Conservation (phyloP, 1,139 yeast genomes). For the Nakaseomyces nivariensis region DNA sequence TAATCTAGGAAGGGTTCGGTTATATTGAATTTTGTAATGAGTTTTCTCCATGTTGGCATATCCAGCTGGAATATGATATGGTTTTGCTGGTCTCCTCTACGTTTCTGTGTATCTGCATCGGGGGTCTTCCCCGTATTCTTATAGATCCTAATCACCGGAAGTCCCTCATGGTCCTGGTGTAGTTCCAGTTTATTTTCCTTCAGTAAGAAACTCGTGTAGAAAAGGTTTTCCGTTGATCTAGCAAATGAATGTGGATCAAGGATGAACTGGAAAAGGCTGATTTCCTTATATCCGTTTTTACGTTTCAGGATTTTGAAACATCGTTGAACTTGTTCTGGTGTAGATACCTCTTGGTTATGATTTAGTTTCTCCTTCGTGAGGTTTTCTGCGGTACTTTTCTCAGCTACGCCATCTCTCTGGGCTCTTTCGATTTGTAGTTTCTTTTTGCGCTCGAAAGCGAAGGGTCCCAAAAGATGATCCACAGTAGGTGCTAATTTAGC, state of each 20-base stretch:
- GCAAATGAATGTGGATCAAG: conserved; percentile 69
- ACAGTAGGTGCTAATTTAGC: conserved; percentile 42
- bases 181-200: conserved; percentile 59
- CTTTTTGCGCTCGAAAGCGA: conserved; percentile 48
- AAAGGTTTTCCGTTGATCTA: conserved; percentile 74
- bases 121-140: conserved; percentile 8
- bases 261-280: conserved; percentile 57
- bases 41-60: conserved; percentile 49
- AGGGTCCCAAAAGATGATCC: conserved; percentile 64
- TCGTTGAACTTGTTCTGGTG: conserved; percentile 49
- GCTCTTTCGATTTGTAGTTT: conserved; percentile 30
- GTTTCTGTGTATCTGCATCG: conserved; percentile 25
- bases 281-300: conserved; percentile 30
- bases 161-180: conserved; percentile 34
- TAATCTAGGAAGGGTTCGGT: conserved; percentile 45
- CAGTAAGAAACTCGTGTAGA: conserved; percentile 69
- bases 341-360: conserved; percentile 42
- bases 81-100: conserved; percentile 30
- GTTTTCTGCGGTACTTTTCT: conserved; percentile 44
- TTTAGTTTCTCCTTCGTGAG: conserved; percentile 44
- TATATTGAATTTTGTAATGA: conserved; percentile 44
- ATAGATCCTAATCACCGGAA: conserved; percentile 14
- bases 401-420: conserved; percentile 37
- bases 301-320: conserved; percentile 35
- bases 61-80: conserved; percentile 71